Evolutionary conservation across 352 stramenopile genomes (phyloP), one percentile per base, ranked within the genome.

Genomic region (Blastocystis sp.): DNA sequence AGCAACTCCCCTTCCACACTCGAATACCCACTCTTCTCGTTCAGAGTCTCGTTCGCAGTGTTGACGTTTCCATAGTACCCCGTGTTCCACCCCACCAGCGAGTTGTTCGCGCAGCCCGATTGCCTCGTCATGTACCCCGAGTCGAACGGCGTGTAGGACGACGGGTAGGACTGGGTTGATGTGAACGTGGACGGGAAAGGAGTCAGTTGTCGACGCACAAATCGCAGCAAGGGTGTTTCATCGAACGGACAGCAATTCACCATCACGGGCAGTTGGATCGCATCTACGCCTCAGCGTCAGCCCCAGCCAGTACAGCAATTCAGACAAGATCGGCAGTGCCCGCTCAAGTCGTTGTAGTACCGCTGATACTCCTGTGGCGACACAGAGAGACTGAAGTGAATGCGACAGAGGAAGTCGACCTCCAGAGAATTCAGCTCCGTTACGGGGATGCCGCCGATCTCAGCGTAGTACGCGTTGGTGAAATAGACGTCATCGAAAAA

Each of bases 401-500:
- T 96, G 35, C 97, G 92, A 78, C 98, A 97, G 65, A 99, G 91
- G 91, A 98, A 98, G 91, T 98, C 96, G 55, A 98, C 94, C 91
- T 99, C 96, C 10, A 99, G 93, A 69, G 95, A 94, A 93, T 99
- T 99, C 94, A 99, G 98, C 93, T 94, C 92, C 31, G 76, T 37
- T 66, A 85, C 74, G 19, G 91, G 88, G 21, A 94, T 69, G 24
- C 92, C 92, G 4, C 92, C 92, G 33, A 94, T 71, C 59, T 89
- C 66, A 6, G 97, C 95, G 91, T 99, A 99, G 93, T 98, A 99
- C 29, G 96, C 96, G 92, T 99, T 99, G 91, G 98, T 99, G 92
- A 98, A 99, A 93, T 99, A 99, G 63, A 98, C 95, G 93, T 99
- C 97, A 91, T 99, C 97, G 90, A 98, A 98, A 92, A 98, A 99